Base-by-base conservation (phyloP, 192 early-diverging fungal species). In the Podila epigama region DNA sequence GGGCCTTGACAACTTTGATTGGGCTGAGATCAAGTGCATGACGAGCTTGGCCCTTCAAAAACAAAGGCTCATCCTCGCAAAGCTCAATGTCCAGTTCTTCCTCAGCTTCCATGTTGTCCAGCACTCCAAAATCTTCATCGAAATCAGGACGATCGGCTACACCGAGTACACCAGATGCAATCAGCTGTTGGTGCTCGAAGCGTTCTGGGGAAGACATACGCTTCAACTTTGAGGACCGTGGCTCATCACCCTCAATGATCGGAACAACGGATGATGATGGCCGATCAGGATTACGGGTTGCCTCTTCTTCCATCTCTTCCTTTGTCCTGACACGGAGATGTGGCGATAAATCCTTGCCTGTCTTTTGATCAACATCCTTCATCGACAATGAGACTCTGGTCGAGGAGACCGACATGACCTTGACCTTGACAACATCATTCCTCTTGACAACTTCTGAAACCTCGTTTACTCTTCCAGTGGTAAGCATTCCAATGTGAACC, bases 1-100 rank as follows among this genome's bases (percentile, higher is more conserved):
- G 97, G 41, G 95, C 97, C 81, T 98, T 98, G 41, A 99, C 95
- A 28, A 99, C 94, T 80, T 98, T 99, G 75, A 99, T 90, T 12
- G 98, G 98, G 75, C 90, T 92, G 16, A 99, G 83, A 60, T 95
- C 90, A 25, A 97, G 73, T 1, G 91, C 88, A 52, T 92, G 88
- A 58, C 88, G 87, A 0, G 94, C 95, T 63, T 99, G 98, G 15
- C 98, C 98, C 55, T 90, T 91, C 71, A 99, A 80, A 79, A 99
- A 99, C 25, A 89, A 81, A 5, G 98, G 98, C 61, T 98, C 98
- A 33, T 97, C 95, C 32, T 98, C 96, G 37, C 89, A 78, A 44
- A 99, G 88, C 87, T 99, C 98, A 79, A 99, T 93, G 77, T 99
- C 98, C 51, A 99, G 66, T 66, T 98, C 95, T 61, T 98, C 96